Evolutionary conservation across 352 stramenopile genomes (phyloP), one percentile per base, ranked within the genome.

Genomic region (Phytopythium vexans): DNA sequence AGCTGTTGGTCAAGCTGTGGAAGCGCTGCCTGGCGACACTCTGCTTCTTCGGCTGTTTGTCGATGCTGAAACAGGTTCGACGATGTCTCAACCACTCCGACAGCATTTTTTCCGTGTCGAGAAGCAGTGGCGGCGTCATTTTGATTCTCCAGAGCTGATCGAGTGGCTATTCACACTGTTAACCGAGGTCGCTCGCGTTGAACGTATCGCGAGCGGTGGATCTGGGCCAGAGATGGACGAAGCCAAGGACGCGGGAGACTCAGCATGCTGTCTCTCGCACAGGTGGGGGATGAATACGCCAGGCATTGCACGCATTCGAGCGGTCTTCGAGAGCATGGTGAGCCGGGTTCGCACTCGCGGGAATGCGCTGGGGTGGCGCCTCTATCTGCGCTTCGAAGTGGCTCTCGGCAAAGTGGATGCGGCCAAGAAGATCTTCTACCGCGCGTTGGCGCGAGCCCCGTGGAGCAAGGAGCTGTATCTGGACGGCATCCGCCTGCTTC

Each of bases 391-490:
- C 50, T 94, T 93, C 52, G 85, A 93, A 56, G 49, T 93, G 14
- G 74, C 72, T 1, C 49, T 87, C 11, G 85, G 85, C 4, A 84
- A 85, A 51, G 65, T 93, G 8, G 77, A 90, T 38, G 63, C 62
- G 8, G 80, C 82, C 14, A 82, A 74, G 35, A 88, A 86, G 39
- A 66, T 93, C 4, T 76, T 92, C 42, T 92, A 93, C 35, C 82
- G 85, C 36, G 82, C 68, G 15, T 58, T 94, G 47, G 70, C 70
- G 27, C 76, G 70, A 5, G 89, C 78, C 56, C 74, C 82, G 35
- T 94, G 85, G 85, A 92, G 82, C 54, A 94, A 93, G 45, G 58
- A 58, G 21, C 51, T 94, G 35, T 92, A 90, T 49, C 57, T 88
- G 47, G 82, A 91, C 46, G 79, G 77, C 0, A 49, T 92, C 9